Conservation (phyloP, 306 rosid species). For the Heteromeles arbutifolia region DNA sequence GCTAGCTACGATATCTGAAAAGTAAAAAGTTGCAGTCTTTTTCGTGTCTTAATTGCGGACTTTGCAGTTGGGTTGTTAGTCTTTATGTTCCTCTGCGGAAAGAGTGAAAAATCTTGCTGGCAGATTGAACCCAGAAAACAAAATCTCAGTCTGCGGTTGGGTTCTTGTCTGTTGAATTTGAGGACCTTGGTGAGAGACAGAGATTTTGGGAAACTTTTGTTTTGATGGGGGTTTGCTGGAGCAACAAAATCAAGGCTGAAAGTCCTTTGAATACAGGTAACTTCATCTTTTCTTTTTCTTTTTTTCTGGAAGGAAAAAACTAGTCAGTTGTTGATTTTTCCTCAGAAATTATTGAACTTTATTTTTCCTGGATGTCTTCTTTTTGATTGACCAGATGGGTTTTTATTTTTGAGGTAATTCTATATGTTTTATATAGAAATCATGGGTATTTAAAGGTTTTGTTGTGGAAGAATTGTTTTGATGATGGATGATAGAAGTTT, state of each 20-base stretch:
- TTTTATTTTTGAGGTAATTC: not conserved
- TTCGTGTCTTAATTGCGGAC: not conserved
- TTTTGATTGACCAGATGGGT: not conserved
- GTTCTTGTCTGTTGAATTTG: conserved; percentile 11
- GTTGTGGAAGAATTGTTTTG: conserved; percentile 6
- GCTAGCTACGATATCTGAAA: conserved; percentile 22
- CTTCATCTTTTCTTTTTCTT: not conserved
- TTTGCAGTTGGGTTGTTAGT: not conserved
- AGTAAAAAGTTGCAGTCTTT: conserved; percentile 18
- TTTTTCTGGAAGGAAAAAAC: not conserved
- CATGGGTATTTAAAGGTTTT: not conserved
- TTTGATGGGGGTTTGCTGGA: conserved; percentile 92
- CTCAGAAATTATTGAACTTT: not conserved
- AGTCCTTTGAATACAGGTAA: conserved; percentile 66
- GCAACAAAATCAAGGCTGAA: conserved; percentile 65
- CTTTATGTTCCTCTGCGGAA: not conserved
- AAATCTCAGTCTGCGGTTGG: conserved; percentile 2
- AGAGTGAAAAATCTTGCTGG: not conserved
- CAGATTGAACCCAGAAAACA: not conserved
- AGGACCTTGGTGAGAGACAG: conserved; percentile 15
- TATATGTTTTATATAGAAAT: not conserved
- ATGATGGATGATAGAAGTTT: conserved; percentile 1
- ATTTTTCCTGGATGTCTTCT: not conserved
- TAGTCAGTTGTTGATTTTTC: not conserved
- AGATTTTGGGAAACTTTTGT: conserved; percentile 18